phyloP scores from a whole-genome alignment of 257 asterid species.

The Ballota nigra region DNA sequence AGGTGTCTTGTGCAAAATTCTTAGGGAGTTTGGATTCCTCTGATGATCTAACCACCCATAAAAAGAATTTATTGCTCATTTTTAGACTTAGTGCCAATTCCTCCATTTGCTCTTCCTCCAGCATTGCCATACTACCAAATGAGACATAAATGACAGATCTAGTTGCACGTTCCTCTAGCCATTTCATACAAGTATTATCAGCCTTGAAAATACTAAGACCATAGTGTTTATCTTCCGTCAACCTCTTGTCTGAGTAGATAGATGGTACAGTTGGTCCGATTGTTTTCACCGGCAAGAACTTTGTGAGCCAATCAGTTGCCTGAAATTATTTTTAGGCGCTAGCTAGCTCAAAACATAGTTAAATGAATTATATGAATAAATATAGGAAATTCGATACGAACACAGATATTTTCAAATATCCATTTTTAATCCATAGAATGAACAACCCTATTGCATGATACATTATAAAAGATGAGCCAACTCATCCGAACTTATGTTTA shows the following conservation, averaged over 20 bases:
- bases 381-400: too few species aligned
- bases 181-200: conserved; percentile 12
- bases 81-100: conserved; percentile 22
- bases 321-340: not conserved
- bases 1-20: not conserved
- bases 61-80: conserved; percentile 9
- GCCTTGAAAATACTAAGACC: conserved; percentile 26
- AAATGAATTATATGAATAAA: too few species aligned
- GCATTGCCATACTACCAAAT: conserved; percentile 27
- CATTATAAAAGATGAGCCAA: too few species aligned
- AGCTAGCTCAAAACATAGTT: too few species aligned
- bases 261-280: conserved; percentile 37
- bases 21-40: conserved; percentile 28
- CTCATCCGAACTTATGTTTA: too few species aligned
- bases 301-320: conserved; percentile 28
- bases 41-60: conserved; percentile 33
- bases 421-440: too few species aligned
- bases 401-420: too few species aligned
- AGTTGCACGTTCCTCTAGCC: conserved; percentile 12
- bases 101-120: conserved; percentile 21
- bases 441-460: too few species aligned
- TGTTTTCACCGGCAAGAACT: conserved; percentile 10
- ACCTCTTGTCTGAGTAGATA: conserved; percentile 26
- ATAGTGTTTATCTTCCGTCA: conserved; percentile 20
- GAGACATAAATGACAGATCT: conserved; percentile 29